These are phyloP conservation scores for Penicillium parvum DNA, from an alignment of 495 filamentous ascomycete genomes.

Conservation along the genomic window DNA sequence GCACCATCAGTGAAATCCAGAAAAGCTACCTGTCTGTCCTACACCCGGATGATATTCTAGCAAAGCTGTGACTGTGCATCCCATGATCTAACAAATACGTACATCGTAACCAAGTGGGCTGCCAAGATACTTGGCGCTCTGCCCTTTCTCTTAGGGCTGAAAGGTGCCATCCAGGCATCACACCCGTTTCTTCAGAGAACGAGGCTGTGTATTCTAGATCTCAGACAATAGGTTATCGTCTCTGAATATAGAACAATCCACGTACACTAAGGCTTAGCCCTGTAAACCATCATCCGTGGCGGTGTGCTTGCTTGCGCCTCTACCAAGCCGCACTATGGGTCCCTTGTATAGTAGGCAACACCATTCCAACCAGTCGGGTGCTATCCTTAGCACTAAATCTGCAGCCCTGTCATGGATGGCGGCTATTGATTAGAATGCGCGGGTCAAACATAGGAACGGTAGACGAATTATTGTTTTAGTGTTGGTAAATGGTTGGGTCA, in stretches of 20 bases:
- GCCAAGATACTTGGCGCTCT: conserved; percentile 22
- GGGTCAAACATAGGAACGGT: background rate
- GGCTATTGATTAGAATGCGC: background rate
- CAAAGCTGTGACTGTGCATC: conserved; percentile 17
- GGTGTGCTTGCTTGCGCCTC: conserved; percentile 4
- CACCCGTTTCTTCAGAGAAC: background rate
- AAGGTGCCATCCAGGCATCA: conserved; percentile 3
- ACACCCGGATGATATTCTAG: conserved; percentile 15
- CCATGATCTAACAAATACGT: conserved; percentile 1
- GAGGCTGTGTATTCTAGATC: background rate
- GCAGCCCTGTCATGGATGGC: background rate
- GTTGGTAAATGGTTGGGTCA: conserved; percentile 1
- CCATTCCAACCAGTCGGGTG: conserved; percentile 13
- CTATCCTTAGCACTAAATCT: conserved; percentile 16
- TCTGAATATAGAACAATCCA: background rate
- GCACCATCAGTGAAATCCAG: conserved; percentile 20
- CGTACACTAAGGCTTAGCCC: conserved; percentile 3
- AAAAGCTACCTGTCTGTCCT: conserved; percentile 19
- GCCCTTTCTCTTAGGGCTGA: conserved; percentile 17
- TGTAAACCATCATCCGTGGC: conserved; percentile 3
- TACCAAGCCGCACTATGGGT: conserved; percentile 1
- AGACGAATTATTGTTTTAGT: too few relatives aligned
- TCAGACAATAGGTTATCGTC: too few relatives aligned
- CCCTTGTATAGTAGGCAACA: conserved; percentile 22
- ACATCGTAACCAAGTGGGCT: background rate